These are phyloP conservation scores for Geranium brycei DNA, from an alignment of 345 rosid species.

Conservation along the genomic window DNA sequence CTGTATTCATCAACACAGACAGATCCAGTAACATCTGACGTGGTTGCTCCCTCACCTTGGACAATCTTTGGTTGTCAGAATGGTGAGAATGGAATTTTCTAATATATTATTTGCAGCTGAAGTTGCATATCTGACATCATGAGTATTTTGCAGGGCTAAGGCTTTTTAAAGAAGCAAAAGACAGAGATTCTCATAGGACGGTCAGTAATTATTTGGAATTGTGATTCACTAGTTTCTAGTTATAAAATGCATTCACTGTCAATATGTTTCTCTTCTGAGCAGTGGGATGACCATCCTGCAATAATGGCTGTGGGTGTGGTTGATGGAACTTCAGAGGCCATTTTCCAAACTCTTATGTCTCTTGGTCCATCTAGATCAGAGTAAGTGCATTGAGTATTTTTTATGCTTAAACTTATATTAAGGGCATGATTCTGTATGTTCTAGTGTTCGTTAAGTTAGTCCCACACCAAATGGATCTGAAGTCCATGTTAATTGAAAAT, in stretches of 20 bases:
- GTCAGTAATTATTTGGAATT: conserved; percentile 20
- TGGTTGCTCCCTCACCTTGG: conserved; percentile 86
- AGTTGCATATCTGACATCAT: not conserved
- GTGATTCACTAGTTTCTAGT: not conserved
- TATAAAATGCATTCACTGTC: not conserved
- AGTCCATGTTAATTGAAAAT: not conserved
- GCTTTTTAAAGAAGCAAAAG: conserved; percentile 87
- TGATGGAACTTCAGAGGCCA: conserved; percentile 71
- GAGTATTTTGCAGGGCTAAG: conserved; percentile 46
- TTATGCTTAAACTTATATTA: not conserved
- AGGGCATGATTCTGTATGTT: not conserved
- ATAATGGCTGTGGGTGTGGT: conserved; percentile 90
- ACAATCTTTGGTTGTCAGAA: conserved; percentile 91
- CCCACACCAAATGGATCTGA: not conserved
- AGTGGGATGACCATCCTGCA: conserved; percentile 89
- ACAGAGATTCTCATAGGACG: conserved; percentile 44
- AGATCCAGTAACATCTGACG: conserved; percentile 58
- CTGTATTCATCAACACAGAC: conserved; percentile 26
- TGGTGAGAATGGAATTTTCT: conserved; percentile 26
- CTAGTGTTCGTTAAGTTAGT: not conserved
- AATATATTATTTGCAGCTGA: not conserved
- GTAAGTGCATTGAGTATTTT: conserved; percentile 28
- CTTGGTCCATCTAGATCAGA: conserved; percentile 73
- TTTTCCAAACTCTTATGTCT: conserved; percentile 69
- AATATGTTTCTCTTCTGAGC: conserved; percentile 22